Percentiles rank a stretch among this genome's conserved stretches.
Evolutionary conservation across 1,284 basidiomycete species (phyloP).

Genomic region (Pseudozyma tsukubaensis): DNA sequence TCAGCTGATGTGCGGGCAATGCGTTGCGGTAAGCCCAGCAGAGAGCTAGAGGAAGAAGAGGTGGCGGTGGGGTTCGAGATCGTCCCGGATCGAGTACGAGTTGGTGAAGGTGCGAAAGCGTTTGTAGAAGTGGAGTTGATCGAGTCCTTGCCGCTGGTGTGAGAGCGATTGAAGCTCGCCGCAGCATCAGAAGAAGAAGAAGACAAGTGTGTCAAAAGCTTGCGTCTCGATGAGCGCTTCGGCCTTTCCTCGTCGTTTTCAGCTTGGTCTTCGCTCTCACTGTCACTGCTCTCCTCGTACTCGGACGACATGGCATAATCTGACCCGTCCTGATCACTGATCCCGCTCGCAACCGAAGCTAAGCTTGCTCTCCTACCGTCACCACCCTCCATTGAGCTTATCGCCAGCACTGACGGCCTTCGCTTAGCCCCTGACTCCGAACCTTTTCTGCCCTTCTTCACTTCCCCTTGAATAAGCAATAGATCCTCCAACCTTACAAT

Average conservation of each 20-base stretch:
- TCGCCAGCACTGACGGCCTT: conserved; percentile 23
- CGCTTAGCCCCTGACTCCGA: conserved; percentile 4
- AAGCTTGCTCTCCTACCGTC: conserved; percentile 15
- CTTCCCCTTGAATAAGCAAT: conserved; percentile 73
- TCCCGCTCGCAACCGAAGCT: conserved; percentile 12
- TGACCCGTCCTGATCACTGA: conserved; percentile 17
- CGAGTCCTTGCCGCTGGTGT: too few species aligned
- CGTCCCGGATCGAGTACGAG: conserved; percentile 6
- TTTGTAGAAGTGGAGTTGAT: background rate
- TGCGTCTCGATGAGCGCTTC: conserved; percentile 6
- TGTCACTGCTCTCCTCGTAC: conserved; percentile 36
- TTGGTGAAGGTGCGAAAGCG: background rate
- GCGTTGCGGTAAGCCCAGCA: conserved; percentile 74
- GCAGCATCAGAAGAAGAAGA: conserved; percentile 3
- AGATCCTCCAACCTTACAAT: conserved; percentile 83
- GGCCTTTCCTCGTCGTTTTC: conserved; percentile 5
- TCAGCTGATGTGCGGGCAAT: conserved; percentile 86
- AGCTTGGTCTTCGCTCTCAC: conserved; percentile 13
- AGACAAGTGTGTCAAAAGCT: conserved; percentile 16
- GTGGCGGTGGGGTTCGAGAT: conserved; percentile 1
- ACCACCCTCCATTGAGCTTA: conserved; percentile 10
- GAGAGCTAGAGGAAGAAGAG: conserved; percentile 10
- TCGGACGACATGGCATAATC: conserved; percentile 44
- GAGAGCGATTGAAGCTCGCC: too few species aligned
- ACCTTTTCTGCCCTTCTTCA: conserved; percentile 10